Evolutionary conservation across 2,329 filamentous ascomycete genomes (phyloP).

Genomic region (Trichoderma endophyticum): DNA sequence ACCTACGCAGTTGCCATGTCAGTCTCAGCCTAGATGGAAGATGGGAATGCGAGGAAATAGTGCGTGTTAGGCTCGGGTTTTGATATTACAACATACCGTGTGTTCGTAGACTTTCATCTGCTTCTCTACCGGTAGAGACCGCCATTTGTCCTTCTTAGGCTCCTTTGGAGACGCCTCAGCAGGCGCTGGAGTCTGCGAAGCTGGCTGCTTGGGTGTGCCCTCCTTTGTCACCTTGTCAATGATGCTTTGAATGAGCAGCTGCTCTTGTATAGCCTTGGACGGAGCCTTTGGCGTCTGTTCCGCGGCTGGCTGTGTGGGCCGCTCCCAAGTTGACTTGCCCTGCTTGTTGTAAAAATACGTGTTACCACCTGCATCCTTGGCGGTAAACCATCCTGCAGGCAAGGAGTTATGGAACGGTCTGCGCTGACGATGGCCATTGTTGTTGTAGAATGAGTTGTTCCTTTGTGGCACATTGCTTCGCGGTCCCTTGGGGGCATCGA

Average conservation of each 20-base stretch:
- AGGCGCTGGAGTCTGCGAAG: constrained; percentile 64
- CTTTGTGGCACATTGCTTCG: constrained; percentile 59
- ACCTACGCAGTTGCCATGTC: constrained; percentile 43
- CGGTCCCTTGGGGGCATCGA: constrained; percentile 56
- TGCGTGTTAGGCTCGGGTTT: neutral
- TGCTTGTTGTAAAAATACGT: constrained; percentile 82
- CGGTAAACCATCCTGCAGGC: constrained; percentile 82
- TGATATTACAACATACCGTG: constrained; percentile 60
- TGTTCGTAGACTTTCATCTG: constrained; percentile 95
- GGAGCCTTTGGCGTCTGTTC: constrained; percentile 62
- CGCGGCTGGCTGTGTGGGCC: constrained; percentile 67
- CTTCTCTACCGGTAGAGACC: constrained; percentile 69
- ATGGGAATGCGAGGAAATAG: neutral
- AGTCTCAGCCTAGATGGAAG: neutral
- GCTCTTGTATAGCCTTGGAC: constrained; percentile 60
- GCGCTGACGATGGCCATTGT: constrained; percentile 43
- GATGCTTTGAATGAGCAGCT: constrained; percentile 76
- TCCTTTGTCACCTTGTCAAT: constrained; percentile 81
- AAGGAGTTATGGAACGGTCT: constrained; percentile 58
- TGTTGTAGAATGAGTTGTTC: constrained; percentile 46
- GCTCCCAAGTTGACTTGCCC: constrained; percentile 77
- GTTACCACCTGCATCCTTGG: constrained; percentile 66
- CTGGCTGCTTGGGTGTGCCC: constrained; percentile 46
- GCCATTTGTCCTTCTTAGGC: constrained; percentile 68
- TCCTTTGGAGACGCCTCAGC: constrained; percentile 53